Evolutionary conservation across 1,284 basidiomycete genomes (phyloP).

Genomic region (Kalmanozyma brasiliensis): DNA sequence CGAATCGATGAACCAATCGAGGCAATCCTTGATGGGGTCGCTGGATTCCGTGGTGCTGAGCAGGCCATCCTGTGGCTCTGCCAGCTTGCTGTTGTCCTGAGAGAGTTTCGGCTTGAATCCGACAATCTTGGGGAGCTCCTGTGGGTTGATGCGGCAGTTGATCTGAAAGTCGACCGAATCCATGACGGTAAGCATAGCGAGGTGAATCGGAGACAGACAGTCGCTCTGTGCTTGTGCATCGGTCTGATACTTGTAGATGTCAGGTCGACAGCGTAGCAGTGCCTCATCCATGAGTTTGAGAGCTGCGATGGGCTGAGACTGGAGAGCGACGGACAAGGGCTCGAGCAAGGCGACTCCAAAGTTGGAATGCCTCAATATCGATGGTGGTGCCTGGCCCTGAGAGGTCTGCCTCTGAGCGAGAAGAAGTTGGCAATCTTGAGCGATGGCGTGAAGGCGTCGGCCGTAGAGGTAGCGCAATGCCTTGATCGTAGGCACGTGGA

Average conservation of each 20-base stretch:
- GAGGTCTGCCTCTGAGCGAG: neutral
- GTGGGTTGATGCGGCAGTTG: neutral
- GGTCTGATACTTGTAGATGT: slow-evolving; percentile 22
- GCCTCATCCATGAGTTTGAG: slow-evolving; percentile 25
- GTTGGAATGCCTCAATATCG: slow-evolving; percentile 6
- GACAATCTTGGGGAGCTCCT: neutral
- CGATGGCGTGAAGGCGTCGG: slow-evolving; percentile 25
- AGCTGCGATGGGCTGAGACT: slow-evolving; percentile 25
- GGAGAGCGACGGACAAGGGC: slow-evolving; percentile 19
- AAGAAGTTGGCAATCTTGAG: slow-evolving; percentile 20
- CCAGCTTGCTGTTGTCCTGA: slow-evolving; percentile 13
- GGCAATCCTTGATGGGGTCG: slow-evolving; percentile 14
- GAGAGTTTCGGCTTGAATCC: slow-evolving; percentile 9
- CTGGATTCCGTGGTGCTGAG: slow-evolving; percentile 1
- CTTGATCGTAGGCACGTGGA: slow-evolving; percentile 5
- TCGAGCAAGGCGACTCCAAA: slow-evolving; percentile 14
- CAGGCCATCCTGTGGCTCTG: slow-evolving; percentile 1
- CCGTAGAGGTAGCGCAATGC: slow-evolving; percentile 24
- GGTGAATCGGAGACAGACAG: slow-evolving; percentile 17
- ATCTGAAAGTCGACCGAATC: slow-evolving; percentile 33
- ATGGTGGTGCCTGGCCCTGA: neutral
- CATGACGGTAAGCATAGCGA: slow-evolving; percentile 22
- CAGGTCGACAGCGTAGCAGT: slow-evolving; percentile 21
- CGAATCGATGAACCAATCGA: slow-evolving; percentile 28
- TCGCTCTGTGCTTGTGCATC: neutral